Conservation (phyloP, 2,329 filamentous ascomycete genomes). For the Calonectria fujianensis region DNA sequence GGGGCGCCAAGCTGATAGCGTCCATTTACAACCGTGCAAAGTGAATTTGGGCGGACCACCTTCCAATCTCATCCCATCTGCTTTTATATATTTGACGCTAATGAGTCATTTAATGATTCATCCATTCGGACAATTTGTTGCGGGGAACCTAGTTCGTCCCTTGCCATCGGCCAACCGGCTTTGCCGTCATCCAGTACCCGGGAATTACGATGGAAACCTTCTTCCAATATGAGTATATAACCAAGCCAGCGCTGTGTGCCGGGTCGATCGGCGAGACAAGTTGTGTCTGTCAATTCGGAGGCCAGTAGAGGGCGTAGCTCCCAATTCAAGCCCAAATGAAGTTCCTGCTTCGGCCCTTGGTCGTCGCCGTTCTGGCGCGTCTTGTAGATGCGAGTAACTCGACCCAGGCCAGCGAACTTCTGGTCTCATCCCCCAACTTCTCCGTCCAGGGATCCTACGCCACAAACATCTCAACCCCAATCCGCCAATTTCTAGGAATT, state of each 20-base stretch:
- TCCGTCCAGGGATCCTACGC: constrained; percentile 30
- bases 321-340: constrained; percentile 8
- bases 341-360: neutral
- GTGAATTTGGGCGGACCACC: neutral
- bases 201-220: constrained; percentile 1
- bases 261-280: neutral
- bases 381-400: neutral
- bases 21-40: neutral
- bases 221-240: constrained; percentile 10
- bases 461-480: constrained; percentile 15
- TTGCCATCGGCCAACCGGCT: neutral
- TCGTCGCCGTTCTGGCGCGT: neutral
- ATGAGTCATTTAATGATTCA: constrained; percentile 31
- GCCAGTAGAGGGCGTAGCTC: neutral
- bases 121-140: neutral
- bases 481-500: constrained; percentile 32
- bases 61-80: neutral
- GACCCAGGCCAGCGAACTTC: neutral
- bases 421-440: constrained; percentile 28
- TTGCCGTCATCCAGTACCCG: neutral
- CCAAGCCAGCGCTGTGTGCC: neutral
- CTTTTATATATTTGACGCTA: neutral
- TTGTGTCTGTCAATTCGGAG: neutral
- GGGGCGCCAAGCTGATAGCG: neutral
- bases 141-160: constrained; percentile 11